These are phyloP conservation scores for Aureobasidium namibiae DNA, from an alignment of 2,329 filamentous ascomycete species.

Conservation along the genomic window DNA sequence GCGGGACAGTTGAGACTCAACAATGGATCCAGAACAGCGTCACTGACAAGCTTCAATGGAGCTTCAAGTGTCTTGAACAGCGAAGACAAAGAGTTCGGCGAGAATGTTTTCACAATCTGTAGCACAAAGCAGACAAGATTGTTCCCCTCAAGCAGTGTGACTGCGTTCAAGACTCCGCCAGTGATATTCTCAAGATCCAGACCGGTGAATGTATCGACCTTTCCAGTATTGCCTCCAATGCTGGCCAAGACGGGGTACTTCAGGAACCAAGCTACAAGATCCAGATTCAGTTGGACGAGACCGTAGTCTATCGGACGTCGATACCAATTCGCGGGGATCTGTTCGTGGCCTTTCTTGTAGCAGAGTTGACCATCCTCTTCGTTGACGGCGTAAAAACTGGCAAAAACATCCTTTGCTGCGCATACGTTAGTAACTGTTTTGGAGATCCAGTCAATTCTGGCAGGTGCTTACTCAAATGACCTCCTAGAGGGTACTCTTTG, in stretches of 20 bases:
- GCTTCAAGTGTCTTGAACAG: conserved; percentile 28
- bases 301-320: conserved; percentile 27
- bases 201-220: conserved; percentile 26
- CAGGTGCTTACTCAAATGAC: conserved; percentile 22
- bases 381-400: conserved; percentile 26
- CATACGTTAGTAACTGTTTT: too few relatives aligned
- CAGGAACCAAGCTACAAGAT: conserved; percentile 15
- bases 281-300: conserved; percentile 18
- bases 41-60: conserved; percentile 27
- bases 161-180: conserved; percentile 34
- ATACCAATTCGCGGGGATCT: conserved; percentile 35
- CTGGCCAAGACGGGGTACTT: conserved; percentile 25
- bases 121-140: conserved; percentile 39
- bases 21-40: conserved; percentile 21
- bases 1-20: conserved; percentile 21
- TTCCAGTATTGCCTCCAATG: conserved; percentile 31
- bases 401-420: conserved; percentile 25
- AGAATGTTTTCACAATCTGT: conserved; percentile 31
- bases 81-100: conserved; percentile 35
- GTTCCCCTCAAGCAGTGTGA: conserved; percentile 38
- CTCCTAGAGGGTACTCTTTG: conserved; percentile 29
- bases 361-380: conserved; percentile 25
- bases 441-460: not conserved
- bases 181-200: conserved; percentile 29
- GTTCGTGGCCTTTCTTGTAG: conserved; percentile 30